Percentiles rank a stretch among this genome's conserved stretches.
Conservation (phyloP, 2,329 filamentous ascomycete genomes). For the Arthrinium puccinioides region DNA sequence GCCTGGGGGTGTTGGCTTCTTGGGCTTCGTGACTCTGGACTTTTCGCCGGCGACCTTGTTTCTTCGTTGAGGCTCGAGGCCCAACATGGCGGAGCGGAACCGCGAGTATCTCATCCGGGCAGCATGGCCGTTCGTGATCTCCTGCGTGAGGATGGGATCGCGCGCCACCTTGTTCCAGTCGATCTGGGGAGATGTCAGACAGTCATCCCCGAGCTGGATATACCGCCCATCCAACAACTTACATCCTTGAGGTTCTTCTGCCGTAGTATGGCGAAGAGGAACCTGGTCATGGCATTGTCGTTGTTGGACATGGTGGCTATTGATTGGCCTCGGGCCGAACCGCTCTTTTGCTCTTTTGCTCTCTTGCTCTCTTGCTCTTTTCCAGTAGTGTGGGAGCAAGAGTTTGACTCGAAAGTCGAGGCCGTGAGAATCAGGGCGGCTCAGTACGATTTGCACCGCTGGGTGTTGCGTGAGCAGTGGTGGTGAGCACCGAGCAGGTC, state of each 20-base stretch:
- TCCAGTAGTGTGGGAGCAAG: too few relatives aligned
- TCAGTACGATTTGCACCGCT: too few relatives aligned
- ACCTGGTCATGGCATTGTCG: slow-evolving; percentile 49
- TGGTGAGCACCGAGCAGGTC: too few relatives aligned
- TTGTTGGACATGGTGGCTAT: slow-evolving; percentile 42
- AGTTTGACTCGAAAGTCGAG: too few relatives aligned
- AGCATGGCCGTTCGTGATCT: slow-evolving; percentile 53
- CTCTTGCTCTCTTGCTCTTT: too few relatives aligned
- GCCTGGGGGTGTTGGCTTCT: slow-evolving; percentile 28
- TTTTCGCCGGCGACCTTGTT: slow-evolving; percentile 33
- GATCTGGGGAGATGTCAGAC: slow-evolving; percentile 36
- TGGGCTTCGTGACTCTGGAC: slow-evolving; percentile 37
- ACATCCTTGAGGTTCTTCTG: slow-evolving; percentile 56
- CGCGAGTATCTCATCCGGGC: slow-evolving; percentile 54
- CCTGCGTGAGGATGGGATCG: slow-evolving; percentile 44
- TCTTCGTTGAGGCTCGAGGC: slow-evolving; percentile 40
- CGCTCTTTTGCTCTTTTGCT: too few relatives aligned
- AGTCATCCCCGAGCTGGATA: background rate
- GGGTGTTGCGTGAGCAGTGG: too few relatives aligned
- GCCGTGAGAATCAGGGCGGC: too few relatives aligned
- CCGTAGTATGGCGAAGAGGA: slow-evolving; percentile 52
- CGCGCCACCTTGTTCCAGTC: slow-evolving; percentile 52
- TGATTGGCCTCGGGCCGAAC: too few relatives aligned
- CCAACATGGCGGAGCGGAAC: slow-evolving; percentile 39
- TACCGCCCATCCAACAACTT: too few relatives aligned